Evolutionary conservation across 2,329 filamentous ascomycete species (phyloP).

Genomic region (Xylaria sp.): DNA sequence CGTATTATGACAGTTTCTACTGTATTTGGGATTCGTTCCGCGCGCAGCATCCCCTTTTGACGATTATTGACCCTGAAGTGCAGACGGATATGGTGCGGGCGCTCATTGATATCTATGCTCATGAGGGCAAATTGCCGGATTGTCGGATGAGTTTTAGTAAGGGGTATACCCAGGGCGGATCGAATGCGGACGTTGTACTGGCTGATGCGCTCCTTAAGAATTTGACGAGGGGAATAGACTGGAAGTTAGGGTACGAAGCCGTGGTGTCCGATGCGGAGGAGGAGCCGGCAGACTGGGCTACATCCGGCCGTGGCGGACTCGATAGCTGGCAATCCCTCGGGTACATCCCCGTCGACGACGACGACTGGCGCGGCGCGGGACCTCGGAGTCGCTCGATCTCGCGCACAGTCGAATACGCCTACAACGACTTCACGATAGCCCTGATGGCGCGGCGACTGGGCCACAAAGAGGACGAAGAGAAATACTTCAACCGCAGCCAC

Average conservation of each 20-base stretch:
- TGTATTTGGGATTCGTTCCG: slow-evolving; percentile 72
- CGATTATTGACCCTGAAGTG: slow-evolving; percentile 61
- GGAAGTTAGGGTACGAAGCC: slow-evolving; percentile 66
- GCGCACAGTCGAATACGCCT: slow-evolving; percentile 73
- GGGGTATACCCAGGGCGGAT: slow-evolving; percentile 71
- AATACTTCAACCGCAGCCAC: slow-evolving; percentile 55
- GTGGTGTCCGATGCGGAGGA: slow-evolving; percentile 65
- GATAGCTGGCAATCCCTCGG: slow-evolving; percentile 63
- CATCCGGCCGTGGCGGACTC: slow-evolving; percentile 66
- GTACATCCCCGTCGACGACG: slow-evolving; percentile 67
- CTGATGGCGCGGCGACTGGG: slow-evolving; percentile 57
- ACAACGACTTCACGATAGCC: slow-evolving; percentile 69
- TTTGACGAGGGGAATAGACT: slow-evolving; percentile 58
- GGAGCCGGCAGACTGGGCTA: slow-evolving; percentile 62
- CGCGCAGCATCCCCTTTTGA: slow-evolving; percentile 66
- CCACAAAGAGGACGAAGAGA: slow-evolving; percentile 46
- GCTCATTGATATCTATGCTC: slow-evolving; percentile 65
- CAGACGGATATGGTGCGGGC: slow-evolving; percentile 67
- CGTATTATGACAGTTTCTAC: slow-evolving; percentile 66
- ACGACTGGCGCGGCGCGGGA: slow-evolving; percentile 57
- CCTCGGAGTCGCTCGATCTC: slow-evolving; percentile 65
- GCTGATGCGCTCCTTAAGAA: slow-evolving; percentile 67
- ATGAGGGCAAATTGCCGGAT: slow-evolving; percentile 62
- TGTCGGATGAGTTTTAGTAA: slow-evolving; percentile 74
- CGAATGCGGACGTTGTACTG: slow-evolving; percentile 68